phyloP scores from a whole-genome alignment of 371 early-diverging fungal genomes.

The Chytridium lagenaria region DNA sequence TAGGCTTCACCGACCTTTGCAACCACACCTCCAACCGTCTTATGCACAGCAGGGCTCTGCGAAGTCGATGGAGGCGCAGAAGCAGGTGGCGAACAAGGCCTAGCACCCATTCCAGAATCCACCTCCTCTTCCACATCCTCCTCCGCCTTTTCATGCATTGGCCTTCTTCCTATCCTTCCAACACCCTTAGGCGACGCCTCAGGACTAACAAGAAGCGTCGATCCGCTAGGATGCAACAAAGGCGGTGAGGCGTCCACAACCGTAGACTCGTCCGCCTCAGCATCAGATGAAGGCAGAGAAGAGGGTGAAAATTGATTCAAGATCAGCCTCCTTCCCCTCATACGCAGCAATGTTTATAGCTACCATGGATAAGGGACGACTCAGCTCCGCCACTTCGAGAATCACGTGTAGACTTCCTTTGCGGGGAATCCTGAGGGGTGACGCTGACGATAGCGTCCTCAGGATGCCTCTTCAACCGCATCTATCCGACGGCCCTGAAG shows the following conservation, averaged over 20 bases:
- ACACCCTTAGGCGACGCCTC: not conserved
- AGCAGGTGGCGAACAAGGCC: not conserved
- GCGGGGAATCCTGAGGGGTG: conserved; percentile 15
- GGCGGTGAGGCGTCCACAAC: not conserved
- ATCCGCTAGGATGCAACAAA: not conserved
- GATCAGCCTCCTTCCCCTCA: not conserved
- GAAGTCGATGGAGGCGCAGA: not conserved
- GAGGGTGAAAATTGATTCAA: not conserved
- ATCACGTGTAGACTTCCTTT: not conserved
- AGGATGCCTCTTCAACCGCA: not conserved
- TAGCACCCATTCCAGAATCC: not conserved
- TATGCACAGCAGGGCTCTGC: not conserved
- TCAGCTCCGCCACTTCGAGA: not conserved
- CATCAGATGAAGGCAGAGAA: not conserved
- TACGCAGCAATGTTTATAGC: too few relatives aligned
- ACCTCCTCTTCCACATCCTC: not conserved
- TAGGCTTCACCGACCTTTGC: too few relatives aligned
- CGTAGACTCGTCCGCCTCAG: too few relatives aligned
- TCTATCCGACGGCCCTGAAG: too few relatives aligned
- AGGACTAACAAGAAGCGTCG: not conserved
- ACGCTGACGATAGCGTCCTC: conserved; percentile 14
- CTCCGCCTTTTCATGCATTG: too few relatives aligned
- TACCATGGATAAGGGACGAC: not conserved
- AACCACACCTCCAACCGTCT: too few relatives aligned
- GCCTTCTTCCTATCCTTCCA: not conserved